Evolutionary conservation across 768 basidiomycete species (phyloP).

Genomic region (Pleurotus djamor): DNA sequence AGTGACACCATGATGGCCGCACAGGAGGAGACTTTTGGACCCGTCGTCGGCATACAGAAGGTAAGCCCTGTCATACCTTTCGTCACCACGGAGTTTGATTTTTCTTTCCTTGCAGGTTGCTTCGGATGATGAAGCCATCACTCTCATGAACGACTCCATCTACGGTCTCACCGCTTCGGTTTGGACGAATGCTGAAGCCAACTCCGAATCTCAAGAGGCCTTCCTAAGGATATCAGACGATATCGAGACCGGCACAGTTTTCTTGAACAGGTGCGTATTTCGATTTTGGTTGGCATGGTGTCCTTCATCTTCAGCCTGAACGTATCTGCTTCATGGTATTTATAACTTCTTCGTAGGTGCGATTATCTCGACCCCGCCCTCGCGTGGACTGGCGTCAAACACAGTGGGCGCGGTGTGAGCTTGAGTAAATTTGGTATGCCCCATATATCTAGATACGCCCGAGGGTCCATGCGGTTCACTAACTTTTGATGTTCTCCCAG

Average conservation of each 20-base stretch:
- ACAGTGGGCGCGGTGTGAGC: constrained; percentile 90
- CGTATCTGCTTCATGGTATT: too few species aligned
- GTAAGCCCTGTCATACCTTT: constrained; percentile 34
- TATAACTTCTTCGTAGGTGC: constrained; percentile 41
- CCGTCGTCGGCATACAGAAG: constrained; percentile 91
- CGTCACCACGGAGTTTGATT: background rate
- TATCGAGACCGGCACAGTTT: constrained; percentile 90
- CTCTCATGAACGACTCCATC: constrained; percentile 93
- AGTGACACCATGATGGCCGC: background rate
- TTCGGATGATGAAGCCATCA: constrained; percentile 84
- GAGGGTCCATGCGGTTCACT: background rate
- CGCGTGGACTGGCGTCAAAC: constrained; percentile 92
- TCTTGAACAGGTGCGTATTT: constrained; percentile 69
- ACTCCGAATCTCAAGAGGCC: constrained; percentile 58
- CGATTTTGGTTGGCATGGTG: background rate
- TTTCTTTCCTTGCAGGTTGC: constrained; percentile 45
- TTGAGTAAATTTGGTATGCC: constrained; percentile 80
- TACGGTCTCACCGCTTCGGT: constrained; percentile 94
- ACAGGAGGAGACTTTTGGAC: constrained; percentile 90
- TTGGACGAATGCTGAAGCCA: constrained; percentile 77
- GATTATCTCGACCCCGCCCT: constrained; percentile 93
- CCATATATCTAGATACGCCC: constrained; percentile 17
- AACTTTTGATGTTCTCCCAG: constrained; percentile 30
- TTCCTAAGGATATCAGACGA: constrained; percentile 70
- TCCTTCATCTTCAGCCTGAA: background rate